Evolutionary conservation across 805 yeast species (phyloP), one percentile per base, ranked within the genome.

Genomic region (Nakazawaea ernobii): DNA sequence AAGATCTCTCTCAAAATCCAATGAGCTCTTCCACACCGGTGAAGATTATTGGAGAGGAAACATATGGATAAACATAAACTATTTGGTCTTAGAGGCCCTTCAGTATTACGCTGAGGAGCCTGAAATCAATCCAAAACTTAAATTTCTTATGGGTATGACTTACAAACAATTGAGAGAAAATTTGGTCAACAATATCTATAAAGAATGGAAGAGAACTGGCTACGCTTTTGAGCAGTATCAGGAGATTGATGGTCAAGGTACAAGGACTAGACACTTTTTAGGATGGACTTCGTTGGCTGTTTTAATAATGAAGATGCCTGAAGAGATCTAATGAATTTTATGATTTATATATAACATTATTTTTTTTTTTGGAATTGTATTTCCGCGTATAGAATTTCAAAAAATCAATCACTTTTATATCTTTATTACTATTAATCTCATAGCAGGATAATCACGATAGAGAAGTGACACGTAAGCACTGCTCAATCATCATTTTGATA

Each of bases 41-140:
- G 99, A 94, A 59, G 83, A 92, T 64, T 94, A 94, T 68, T 94
- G 99, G 99, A 77, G 96, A 53, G 94, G 97, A 1, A 88, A 95
- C 15, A 74, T 94, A 27, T 94, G 98, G 98, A 71, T 90, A 55
- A 86, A 90, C 62, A 86, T 94, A 59, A 94, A 94, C 68, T 92
- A 89, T 59, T 68, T 94, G 63, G 71, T 83, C 4, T 69, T 94
- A 38, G 94, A 89, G 45, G 75, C 86, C 4, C 68, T 94, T 52
- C 62, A 69, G 30, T 67, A 79, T 60, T 92, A 91, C 47, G 69
- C 62, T 1, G 52, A 55, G 1, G 42, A 54, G 6, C 58, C 73
- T 1, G 67, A 62, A 5, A 53, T 55, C 1, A 59, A 60, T 13
- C 55, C 57, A 3, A 57, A 65, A 47, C 63, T 73, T 1, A 58